Evolutionary conservation across 495 filamentous ascomycete species (phyloP), one percentile per base, ranked within the genome.

Genomic region (Xylaria grammica): DNA sequence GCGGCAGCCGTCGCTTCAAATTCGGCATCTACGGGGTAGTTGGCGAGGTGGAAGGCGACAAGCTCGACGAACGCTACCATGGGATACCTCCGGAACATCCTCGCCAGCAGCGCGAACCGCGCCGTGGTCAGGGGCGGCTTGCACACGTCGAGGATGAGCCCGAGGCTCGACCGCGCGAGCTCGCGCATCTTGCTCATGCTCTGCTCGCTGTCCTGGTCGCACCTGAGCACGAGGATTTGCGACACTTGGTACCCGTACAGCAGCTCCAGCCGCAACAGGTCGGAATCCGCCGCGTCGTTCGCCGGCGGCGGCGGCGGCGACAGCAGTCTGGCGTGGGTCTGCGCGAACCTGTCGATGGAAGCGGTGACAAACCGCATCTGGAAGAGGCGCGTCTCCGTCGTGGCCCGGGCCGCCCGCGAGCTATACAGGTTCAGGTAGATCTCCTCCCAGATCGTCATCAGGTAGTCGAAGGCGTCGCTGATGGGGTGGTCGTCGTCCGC

Each of bases 361-460:
- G 42, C 24, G 22, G 26, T 30, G 17, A 68, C 22, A 29, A 60
- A 49, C 0, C 36, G 62, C 36, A 62, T 30, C 29, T 68, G 62
- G 24, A 22, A 17, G 17, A 49, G 17, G 4, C 56, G 57, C 4
- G 36, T 34, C 13, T 24, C 50, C 34, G 38, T 27, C n/a, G 50
- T 46, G 17, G 50, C 29, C 7, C 38, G 34, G 42, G 24, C 24
- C 4, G 66, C 62, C 4, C 62, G 34, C 19, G 44, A 26, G 2
- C 50, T 55, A 24, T 68, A 68, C 36, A 68, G 66, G 4, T 52
- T 59, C 26, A 68, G 24, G 30, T 68, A 68, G 13, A 68, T 52
- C 26, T 68, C 66, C 19, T 68, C 66, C 66, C 66, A 68, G 3
- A 68, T 68, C 9, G 30, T 54, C 66, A 68, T 68, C n/a, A 68